Base-by-base conservation (phyloP, 1,139 yeast genomes). In the Torulaspora globosa region DNA sequence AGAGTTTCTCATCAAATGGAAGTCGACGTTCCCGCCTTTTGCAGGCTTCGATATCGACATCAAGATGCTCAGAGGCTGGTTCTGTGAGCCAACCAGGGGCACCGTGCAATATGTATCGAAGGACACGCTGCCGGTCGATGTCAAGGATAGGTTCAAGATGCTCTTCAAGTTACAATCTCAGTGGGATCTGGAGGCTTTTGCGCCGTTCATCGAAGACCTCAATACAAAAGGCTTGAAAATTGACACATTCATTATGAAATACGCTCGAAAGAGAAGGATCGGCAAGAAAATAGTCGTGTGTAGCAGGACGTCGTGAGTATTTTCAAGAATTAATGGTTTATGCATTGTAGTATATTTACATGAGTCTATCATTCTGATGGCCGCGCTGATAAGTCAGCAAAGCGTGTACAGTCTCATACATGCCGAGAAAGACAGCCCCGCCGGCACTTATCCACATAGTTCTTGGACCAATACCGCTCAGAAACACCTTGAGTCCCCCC, bases 391-490 rank as follows among this genome's bases (percentile, higher is more conserved):
- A 39, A 28, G 53, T 43, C 29, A 63, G 47, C 1, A 62, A 27
- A 1, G 60, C 56, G 47, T 73, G 79, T 3, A 84, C 90, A 19
- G 83, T 68, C 66, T 92, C 98, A 62, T 92, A 92, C 49, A 88
- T 87, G 2, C 99, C 99, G 47, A 92, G 73, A 70, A 94, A 92
- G 30, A 94, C 88, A 26, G 97, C 96, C 15, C 99, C 99, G 14
- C 99, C 99, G 3, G 95, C 94, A 70, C 95, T 83, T 50, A 92
- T 92, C 98, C 98, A 92, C 79, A 86, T 76, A 0, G 97, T 89
- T 63, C 98, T 74, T 2, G 98, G 97, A 0, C 95, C 97, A 33
- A 90, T 75, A 4, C 98, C 98, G 43, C 77, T 78, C 62, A 80
- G 76, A 54, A 92, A 87, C 1, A 84, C 89, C 7, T 62, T 54